A percentile compares a stretch with the other conserved stretches of the same genome.
Conservation (phyloP, 108 stramenopile genomes). For the Nitzschia sp. region DNA sequence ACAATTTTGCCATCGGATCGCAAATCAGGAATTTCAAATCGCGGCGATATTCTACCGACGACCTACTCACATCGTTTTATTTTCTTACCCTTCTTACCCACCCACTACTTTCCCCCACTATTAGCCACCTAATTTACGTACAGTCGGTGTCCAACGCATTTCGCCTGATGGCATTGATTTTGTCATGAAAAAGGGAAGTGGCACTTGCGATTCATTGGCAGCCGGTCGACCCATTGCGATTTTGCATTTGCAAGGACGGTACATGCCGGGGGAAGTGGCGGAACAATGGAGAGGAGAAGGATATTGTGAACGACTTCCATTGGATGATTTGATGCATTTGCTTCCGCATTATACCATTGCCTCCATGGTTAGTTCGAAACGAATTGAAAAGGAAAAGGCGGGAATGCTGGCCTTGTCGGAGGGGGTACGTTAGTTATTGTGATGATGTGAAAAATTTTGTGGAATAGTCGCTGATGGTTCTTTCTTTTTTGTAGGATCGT, state of each 20-base stretch:
- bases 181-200: constrained; percentile 42
- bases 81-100: no score
- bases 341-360: constrained; percentile 46
- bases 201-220: constrained; percentile 8
- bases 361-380: constrained; percentile 47
- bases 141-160: constrained; percentile 55
- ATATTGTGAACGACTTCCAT: constrained; percentile 28
- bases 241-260: constrained; percentile 48
- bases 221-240: constrained; percentile 31
- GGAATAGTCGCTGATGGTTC: background rate
- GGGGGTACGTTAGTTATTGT: constrained; percentile 29
- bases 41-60: no score
- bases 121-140: constrained; percentile 54
- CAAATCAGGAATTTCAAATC: no score
- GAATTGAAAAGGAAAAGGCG: constrained; percentile 30
- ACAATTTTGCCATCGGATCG: background rate
- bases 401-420: constrained; percentile 5
- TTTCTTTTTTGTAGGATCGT: constrained; percentile 18
- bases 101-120: background rate
- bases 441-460: no score
- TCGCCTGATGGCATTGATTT: constrained; percentile 58
- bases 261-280: constrained; percentile 49
- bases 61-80: no score
- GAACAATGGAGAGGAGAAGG: constrained; percentile 66
- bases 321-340: constrained; percentile 34